Conservation (phyloP, 2,329 filamentous ascomycete genomes). For the Niveomyces coronatus region DNA sequence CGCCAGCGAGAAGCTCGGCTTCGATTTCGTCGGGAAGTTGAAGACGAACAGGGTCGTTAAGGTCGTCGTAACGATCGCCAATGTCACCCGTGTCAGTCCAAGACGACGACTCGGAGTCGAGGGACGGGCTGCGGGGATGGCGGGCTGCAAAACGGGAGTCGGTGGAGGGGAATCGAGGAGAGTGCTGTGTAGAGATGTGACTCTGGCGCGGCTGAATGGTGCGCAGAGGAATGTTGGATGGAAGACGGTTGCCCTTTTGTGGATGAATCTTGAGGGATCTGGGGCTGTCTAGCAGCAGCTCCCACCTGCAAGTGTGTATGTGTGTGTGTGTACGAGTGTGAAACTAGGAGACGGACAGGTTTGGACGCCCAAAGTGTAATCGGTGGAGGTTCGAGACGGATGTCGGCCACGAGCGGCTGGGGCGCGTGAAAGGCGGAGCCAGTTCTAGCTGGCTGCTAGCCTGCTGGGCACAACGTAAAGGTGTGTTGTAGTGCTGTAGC, state of each 20-base stretch:
- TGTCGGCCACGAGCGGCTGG: too few species aligned
- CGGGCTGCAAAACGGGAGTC: conserved; percentile 32
- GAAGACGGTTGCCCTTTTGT: conserved; percentile 55
- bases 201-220: conserved; percentile 44
- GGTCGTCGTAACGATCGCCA: conserved; percentile 78
- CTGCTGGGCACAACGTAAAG: too few species aligned
- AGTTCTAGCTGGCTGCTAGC: too few species aligned
- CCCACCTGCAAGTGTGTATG: conserved; percentile 52
- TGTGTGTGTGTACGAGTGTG: too few species aligned
- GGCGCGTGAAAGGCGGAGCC: too few species aligned
- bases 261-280: conserved; percentile 76
- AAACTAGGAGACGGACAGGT: conserved; percentile 2
- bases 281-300: conserved; percentile 72
- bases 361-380: conserved; percentile 2
- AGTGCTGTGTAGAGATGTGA: conserved; percentile 23
- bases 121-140: conserved; percentile 21
- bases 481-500: too few species aligned
- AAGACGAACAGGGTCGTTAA: conserved; percentile 69
- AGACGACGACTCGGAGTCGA: conserved; percentile 58
- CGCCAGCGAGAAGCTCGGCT: conserved; percentile 45
- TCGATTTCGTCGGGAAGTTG: conserved; percentile 58
- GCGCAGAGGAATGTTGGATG: conserved; percentile 80
- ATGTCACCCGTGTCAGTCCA: conserved; percentile 96
- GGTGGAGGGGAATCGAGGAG: conserved; percentile 37
- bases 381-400: too few species aligned